Conservation (phyloP, 148 eudicot species). For the Cornus florida region DNA sequence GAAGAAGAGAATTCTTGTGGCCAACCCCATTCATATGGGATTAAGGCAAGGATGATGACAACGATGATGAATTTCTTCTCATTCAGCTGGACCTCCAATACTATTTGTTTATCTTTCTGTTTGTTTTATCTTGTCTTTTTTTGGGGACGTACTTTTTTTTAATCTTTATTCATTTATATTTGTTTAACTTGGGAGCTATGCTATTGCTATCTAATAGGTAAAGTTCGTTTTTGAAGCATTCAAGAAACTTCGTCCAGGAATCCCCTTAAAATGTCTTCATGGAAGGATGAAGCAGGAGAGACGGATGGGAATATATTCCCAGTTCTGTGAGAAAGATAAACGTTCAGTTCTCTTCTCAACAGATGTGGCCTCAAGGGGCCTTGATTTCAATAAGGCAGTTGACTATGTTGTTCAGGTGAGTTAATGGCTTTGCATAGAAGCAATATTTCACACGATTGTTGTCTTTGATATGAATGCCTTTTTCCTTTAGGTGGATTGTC, state of each 20-base stretch:
- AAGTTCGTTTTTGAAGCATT: slow-evolving; percentile 80
- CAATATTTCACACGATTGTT: slow-evolving; percentile 3
- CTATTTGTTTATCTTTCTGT: background rate
- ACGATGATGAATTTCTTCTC: too few relatives aligned
- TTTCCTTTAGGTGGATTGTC: slow-evolving; percentile 78
- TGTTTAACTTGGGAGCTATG: background rate
- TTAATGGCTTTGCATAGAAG: background rate
- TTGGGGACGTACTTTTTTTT: background rate
- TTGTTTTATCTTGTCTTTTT: background rate
- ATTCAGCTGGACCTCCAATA: background rate
- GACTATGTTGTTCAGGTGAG: slow-evolving; percentile 98
- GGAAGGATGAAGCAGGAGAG: slow-evolving; percentile 94
- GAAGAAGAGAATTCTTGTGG: too few relatives aligned
- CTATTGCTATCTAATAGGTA: slow-evolving; percentile 43
- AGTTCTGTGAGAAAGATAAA: slow-evolving; percentile 54
- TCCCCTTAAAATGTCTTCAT: slow-evolving; percentile 84
- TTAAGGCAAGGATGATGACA: too few relatives aligned
- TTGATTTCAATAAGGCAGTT: slow-evolving; percentile 85
- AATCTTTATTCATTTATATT: background rate
- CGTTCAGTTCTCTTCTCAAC: slow-evolving; percentile 74
- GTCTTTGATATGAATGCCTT: slow-evolving; percentile 11
- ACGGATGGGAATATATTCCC: slow-evolving; percentile 71
- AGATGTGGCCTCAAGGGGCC: slow-evolving; percentile 92
- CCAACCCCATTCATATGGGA: too few relatives aligned
- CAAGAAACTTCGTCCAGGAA: slow-evolving; percentile 92